phyloP scores from a whole-genome alignment of 2,329 filamentous ascomycete species.

The Chaetoscypha palmicola region DNA sequence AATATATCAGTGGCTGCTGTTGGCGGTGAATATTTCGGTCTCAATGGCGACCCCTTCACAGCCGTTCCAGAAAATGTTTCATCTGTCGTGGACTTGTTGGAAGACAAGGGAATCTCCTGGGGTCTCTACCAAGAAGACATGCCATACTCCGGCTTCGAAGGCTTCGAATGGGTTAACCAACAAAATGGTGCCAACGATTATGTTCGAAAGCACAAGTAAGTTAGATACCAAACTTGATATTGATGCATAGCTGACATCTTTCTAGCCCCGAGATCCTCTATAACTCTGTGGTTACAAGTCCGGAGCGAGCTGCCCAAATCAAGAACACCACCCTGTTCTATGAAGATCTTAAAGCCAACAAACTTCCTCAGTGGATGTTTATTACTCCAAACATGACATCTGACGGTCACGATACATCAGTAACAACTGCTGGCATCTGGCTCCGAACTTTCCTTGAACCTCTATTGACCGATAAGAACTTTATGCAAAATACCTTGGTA shows the following conservation, averaged over 20 bases:
- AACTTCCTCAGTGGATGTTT: conserved; percentile 66
- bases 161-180: conserved; percentile 55
- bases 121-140: conserved; percentile 70
- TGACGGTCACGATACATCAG: conserved; percentile 67
- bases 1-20: conserved; percentile 3
- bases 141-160: conserved; percentile 69
- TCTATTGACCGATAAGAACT: conserved; percentile 60
- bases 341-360: conserved; percentile 54
- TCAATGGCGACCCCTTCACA: conserved; percentile 48
- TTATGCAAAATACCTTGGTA: conserved; percentile 70
- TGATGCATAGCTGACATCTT: too few species aligned
- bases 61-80: conserved; percentile 53
- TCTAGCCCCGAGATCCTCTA: conserved; percentile 51
- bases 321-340: conserved; percentile 70
- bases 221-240: conserved; percentile 3
- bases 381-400: conserved; percentile 70
- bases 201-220: conserved; percentile 72
- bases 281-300: conserved; percentile 53
- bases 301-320: conserved; percentile 56
- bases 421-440: conserved; percentile 64
- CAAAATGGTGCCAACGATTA: conserved; percentile 64
- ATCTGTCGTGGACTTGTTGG: conserved; percentile 61
- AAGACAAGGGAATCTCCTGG: conserved; percentile 59
- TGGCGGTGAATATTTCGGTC: conserved; percentile 10
- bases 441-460: conserved; percentile 61